Conservation (phyloP, 176 grass and related monocot genomes). For the Cenchrus purpureus region DNA sequence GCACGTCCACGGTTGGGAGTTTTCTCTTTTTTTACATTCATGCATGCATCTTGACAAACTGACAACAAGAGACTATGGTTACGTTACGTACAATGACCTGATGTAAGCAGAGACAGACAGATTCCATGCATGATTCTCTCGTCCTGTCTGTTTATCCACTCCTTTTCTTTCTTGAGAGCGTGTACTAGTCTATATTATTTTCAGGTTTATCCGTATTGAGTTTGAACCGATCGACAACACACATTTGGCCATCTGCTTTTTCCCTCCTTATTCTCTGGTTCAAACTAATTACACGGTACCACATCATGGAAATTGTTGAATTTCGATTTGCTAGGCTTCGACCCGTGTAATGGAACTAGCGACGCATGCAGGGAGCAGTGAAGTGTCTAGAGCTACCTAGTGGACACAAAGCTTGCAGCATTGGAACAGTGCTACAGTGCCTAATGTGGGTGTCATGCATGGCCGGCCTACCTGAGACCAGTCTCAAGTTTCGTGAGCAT, state of each 20-base stretch:
- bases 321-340: background rate
- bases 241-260: too few relatives aligned
- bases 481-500: too few relatives aligned
- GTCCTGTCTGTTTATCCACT: background rate
- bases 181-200: background rate
- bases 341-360: background rate
- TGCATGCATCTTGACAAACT: slow-evolving; percentile 19
- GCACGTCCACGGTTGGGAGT: background rate
- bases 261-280: too few relatives aligned
- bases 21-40: background rate
- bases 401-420: background rate
- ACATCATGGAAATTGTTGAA: too few relatives aligned
- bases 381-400: background rate
- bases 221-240: too few relatives aligned
- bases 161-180: too few relatives aligned
- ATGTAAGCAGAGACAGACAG: background rate
- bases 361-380: background rate
- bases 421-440: background rate
- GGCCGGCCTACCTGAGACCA: background rate
- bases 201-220: background rate
- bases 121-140: slow-evolving; percentile 43
- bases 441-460: background rate
- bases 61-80: background rate
- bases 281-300: too few relatives aligned
- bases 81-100: background rate